Conservation (phyloP, 1,139 yeast genomes). For the Saccharomyces hybrid region DNA sequence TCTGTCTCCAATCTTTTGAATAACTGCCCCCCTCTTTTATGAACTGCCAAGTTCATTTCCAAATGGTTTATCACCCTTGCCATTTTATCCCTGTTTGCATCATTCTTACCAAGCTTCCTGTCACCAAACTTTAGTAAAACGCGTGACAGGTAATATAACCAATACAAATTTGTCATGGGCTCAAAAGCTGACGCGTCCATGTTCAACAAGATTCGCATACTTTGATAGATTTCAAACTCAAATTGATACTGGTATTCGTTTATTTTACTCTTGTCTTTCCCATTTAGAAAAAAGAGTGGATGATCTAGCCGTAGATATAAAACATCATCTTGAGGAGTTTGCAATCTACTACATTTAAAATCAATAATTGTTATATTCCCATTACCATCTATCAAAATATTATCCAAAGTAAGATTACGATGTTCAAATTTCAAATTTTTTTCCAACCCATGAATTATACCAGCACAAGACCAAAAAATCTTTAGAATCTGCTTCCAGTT, state of each 20-base stretch:
- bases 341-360: slow-evolving; percentile 46
- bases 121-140: slow-evolving; percentile 7
- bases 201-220: slow-evolving; percentile 34
- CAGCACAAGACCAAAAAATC: slow-evolving; percentile 47
- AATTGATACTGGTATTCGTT: slow-evolving; percentile 38
- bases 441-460: slow-evolving; percentile 46
- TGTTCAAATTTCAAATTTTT: slow-evolving; percentile 50
- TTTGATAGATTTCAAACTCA: slow-evolving; percentile 42
- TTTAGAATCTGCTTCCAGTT: slow-evolving; percentile 47
- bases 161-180: slow-evolving; percentile 37
- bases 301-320: slow-evolving; percentile 40
- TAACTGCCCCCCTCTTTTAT: neutral
- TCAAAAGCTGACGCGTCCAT: slow-evolving; percentile 26
- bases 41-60: neutral
- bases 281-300: slow-evolving; percentile 39
- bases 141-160: slow-evolving; percentile 37
- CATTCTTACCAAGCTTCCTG: neutral
- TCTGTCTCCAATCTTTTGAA: neutral
- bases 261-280: slow-evolving; percentile 32
- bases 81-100: neutral
- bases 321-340: slow-evolving; percentile 25
- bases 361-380: slow-evolving; percentile 48
- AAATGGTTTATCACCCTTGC: slow-evolving; percentile 10
- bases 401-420: slow-evolving; percentile 61
- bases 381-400: slow-evolving; percentile 37